Evolutionary conservation across 306 rosid genomes (phyloP), one percentile per base, ranked within the genome.

Genomic region (Elaeagnus macrophylla): DNA sequence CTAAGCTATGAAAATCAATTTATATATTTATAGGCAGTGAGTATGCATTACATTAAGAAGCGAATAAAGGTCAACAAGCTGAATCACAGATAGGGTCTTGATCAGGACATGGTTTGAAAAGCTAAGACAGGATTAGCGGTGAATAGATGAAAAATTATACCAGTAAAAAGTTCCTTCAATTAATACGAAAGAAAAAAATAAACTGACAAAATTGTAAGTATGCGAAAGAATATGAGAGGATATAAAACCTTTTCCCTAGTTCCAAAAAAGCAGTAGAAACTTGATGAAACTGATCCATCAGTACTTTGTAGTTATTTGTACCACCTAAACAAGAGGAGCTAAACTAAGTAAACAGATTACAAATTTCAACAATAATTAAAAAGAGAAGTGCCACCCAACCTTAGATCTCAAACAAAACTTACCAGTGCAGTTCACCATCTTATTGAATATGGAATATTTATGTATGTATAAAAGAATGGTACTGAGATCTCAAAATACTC

Each of bases 281-380:
- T 20, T 74, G 96, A 77, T 82, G 99, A 79, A 93, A 79, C 75
- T 93, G 77, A 57, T 93, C 99, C 99, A 93, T 93, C 62, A 87
- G 93, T 78, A 93, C 83, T 79, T 93, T 84, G 86, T 93, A 93
- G 56, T 93, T 76, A 71, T 93, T 87, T 39, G 87, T 82, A 70
- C 99, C 99, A 70, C 99, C 99, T 93, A 18, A 73, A 75, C 66
- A 67, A 64, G 17, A 72, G 14, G 50, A 71, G 40, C 60, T 58
- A 41, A 50, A 45, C 32, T 62, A 37, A 68, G 58, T 35, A 20
- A 47, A 56, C 54, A 54, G 63, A 61, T 71, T 54, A 58, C 42
- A 45, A 44, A 25, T 25, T 3, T 25, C 32, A 25, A 25, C 32
- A 25, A 25, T 5, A 25, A 25, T 25, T 25, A 25, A 25, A 25